Base-by-base conservation (phyloP, 164 flowering plant species). In the Aristolochia contorta region DNA sequence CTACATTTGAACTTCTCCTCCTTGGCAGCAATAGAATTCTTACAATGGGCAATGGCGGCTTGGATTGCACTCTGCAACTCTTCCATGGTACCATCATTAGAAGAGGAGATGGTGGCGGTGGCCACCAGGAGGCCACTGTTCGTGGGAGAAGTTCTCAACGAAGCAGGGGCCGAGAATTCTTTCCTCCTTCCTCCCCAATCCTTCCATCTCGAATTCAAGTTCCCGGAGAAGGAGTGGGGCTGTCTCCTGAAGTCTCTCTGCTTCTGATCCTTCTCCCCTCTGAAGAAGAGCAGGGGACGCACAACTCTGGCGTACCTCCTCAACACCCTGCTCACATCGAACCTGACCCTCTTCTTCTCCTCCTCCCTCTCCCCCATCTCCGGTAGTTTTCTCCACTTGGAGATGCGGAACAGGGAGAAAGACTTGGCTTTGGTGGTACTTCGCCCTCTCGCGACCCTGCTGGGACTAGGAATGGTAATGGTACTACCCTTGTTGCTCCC, bases 1-100 rank as follows among this genome's bases (percentile, higher is more conserved):
- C n/a, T n/a, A n/a, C 41, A 58, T 2, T 58, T 65, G 61, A 46
- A 51, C 27, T 20, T 54, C 22, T 81, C 84, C 21, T 71, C 82
- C 54, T 68, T 63, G 13, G 58, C 58, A 0, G 84, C 76, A 66
- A 79, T 79, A 66, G 98, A 92, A 25, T 87, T 92, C 75, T 92
- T 92, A 74, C 98, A 92, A 67, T 92, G 96, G 62, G 96, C 89
- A 71, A 92, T 92, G 15, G 98, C 98, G 47, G 98, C 93, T 70
- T 89, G 96, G 67, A 92, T 92, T 18, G 98, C 96, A 62, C 84
- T 80, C 70, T 92, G 98, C 62, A 92, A 65, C 66, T 92, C 98
- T 57, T 89, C 98, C 96, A 89, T 86, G 66, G 88, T 84, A 69
- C 96, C 85, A 53, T 87, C 89, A 49, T 67, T 76, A 0, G 73